A percentile compares a stretch with the other conserved stretches of the same genome.
Evolutionary conservation across 2,329 filamentous ascomycete genomes (phyloP).

Genomic region (Cytospora schulzeri): DNA sequence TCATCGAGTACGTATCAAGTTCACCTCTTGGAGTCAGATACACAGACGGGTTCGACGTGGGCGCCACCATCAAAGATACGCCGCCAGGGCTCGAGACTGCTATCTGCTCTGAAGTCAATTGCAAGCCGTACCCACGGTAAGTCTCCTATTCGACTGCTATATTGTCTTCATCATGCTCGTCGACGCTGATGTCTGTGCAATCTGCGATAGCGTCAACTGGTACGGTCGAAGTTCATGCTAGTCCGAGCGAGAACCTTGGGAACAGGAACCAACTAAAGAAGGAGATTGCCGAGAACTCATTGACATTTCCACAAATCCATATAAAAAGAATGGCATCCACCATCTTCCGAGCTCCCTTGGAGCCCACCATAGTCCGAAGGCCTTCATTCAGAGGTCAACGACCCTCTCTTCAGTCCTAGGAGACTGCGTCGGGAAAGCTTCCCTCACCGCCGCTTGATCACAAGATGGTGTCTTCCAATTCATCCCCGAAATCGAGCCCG

Average conservation of each 20-base stretch:
- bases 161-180: background rate
- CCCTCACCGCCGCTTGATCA: constrained; percentile 17
- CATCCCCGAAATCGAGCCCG: constrained; percentile 33
- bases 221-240: constrained; percentile 11
- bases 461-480: constrained; percentile 16
- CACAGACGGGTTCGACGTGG: constrained; percentile 26
- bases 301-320: background rate
- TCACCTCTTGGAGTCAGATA: background rate
- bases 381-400: constrained; percentile 41
- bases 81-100: constrained; percentile 45
- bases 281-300: constrained; percentile 5
- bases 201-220: constrained; percentile 12
- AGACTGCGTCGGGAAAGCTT: constrained; percentile 33
- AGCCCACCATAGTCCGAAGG: constrained; percentile 48
- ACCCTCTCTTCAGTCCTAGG: constrained; percentile 40
- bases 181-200: background rate
- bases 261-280: constrained; percentile 26
- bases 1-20: constrained; percentile 7
- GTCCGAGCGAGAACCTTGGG: background rate
- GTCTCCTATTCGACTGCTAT: background rate
- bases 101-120: constrained; percentile 41
- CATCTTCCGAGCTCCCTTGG: constrained; percentile 41
- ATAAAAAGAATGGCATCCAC: constrained; percentile 44
- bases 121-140: constrained; percentile 30
- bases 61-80: constrained; percentile 40